Evolutionary conservation across 2,329 filamentous ascomycete species (phyloP), one percentile per base, ranked within the genome.

Genomic region (Diaporthe eres): DNA sequence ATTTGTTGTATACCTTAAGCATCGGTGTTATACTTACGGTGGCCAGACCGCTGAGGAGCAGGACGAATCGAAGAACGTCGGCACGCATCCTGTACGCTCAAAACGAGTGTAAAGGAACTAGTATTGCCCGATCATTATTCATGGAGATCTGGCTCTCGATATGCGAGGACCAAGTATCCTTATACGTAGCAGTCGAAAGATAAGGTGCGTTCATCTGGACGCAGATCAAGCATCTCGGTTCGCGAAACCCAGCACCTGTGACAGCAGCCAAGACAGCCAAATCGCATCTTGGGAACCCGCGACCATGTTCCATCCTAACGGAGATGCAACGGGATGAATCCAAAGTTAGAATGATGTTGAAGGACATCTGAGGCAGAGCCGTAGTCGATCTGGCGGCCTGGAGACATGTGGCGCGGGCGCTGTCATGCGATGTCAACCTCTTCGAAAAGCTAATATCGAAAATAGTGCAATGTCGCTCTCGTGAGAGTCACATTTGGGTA

Each of bases 161-260:
- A 12, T 25, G 22, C 13, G 65, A 53, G 47, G 47, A n/a, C 7
- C 8, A 28, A 42, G 47, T 28, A 12, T 68, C 47, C 65, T 68
- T 53, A 68, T 68, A 68, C 65, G 53, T 13, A 17, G 7, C 19
- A 15, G 17, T 12, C 9, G 9, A 31, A 10, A 13, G 19, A 15
- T 4, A 7, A 37, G 10, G 3, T 22, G 65, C n/a, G 17, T 51
- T 68, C 65, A 39, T 53, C 65, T 53, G 22, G 47, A 53, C 13
- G 22, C 47, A 68, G 12, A 68, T 68, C 47, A 68, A 68, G 63
- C 63, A 68, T 53, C 47, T 53, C 22, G 65, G 49, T 53, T 8
- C 22, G 34, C 47, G 12, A 28, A 12, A 39, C 6, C 47, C 47
- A 25, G 19, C 6, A n/a, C 25, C 4, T 42, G 47, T 68, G 31